Evolutionary conservation across 2,329 filamentous ascomycete genomes (phyloP).

Genomic region (Phialemonium atrogriseum): DNA sequence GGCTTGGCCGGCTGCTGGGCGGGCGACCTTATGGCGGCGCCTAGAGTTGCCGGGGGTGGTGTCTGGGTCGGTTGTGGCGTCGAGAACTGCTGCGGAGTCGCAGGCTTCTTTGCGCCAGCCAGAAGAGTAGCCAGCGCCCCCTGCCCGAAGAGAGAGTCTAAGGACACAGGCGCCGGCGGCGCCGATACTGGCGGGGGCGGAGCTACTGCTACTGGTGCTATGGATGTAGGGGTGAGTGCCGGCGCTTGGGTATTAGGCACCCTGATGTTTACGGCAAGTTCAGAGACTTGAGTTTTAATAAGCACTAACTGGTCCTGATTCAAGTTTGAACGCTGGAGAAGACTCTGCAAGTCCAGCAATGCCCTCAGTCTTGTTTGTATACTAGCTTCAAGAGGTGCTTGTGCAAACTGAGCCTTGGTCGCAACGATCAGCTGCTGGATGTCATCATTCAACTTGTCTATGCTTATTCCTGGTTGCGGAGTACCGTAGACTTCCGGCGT

Average conservation of each 20-base stretch:
- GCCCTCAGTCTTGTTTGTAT: conserved; percentile 75
- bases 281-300: conserved; percentile 77
- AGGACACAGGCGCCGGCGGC: conserved; percentile 30
- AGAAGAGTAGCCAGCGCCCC: conserved; percentile 52
- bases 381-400: conserved; percentile 66
- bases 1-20: conserved; percentile 33
- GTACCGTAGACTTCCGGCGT: conserved; percentile 22
- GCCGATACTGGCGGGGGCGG: conserved; percentile 23
- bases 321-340: conserved; percentile 70
- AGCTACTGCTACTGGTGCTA: conserved; percentile 24
- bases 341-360: conserved; percentile 73
- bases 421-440: conserved; percentile 69
- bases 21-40: conserved; percentile 40
- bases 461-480: conserved; percentile 40
- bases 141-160: conserved; percentile 52
- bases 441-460: conserved; percentile 74
- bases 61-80: conserved; percentile 38
- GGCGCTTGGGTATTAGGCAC: conserved; percentile 29
- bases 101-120: conserved; percentile 36
- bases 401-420: conserved; percentile 65
- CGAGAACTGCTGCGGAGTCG: conserved; percentile 38
- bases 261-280: conserved; percentile 59
- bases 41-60: conserved; percentile 20
- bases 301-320: conserved; percentile 74
- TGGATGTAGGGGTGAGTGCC: conserved; percentile 20